phyloP scores from a whole-genome alignment of 176 grass and related monocot species.

The Avena eriantha region DNA sequence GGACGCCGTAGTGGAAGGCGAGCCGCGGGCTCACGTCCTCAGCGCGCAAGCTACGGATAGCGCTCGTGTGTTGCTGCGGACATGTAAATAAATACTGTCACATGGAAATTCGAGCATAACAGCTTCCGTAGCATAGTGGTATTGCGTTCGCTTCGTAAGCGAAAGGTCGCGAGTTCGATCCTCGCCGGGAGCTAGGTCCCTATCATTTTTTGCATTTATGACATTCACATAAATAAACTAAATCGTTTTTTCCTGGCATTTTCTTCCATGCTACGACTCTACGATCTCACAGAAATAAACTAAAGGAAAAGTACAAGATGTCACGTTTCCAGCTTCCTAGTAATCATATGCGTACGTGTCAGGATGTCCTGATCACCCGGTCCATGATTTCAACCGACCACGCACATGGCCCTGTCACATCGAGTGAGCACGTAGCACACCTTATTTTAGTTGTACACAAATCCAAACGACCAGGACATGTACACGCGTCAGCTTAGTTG shows the following conservation, averaged over 20 bases:
- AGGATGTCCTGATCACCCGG: not conserved
- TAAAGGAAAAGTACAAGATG: not conserved
- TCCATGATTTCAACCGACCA: constrained; percentile 29
- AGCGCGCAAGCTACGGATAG: constrained; percentile 49
- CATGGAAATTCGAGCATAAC: fast-evolving
- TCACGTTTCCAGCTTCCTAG: not conserved
- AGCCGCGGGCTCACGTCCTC: constrained; percentile 88
- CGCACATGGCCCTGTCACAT: constrained; percentile 32
- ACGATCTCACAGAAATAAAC: not conserved
- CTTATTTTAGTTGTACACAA: not conserved
- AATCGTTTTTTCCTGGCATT: no score
- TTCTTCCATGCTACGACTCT: no score
- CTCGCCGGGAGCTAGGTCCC: constrained; percentile 65
- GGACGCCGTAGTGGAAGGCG: constrained; percentile 88
- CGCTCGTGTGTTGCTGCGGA: not conserved
- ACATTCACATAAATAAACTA: no score
- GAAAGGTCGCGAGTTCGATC: constrained; percentile 93
- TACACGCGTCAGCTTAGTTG: not conserved
- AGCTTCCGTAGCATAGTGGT: constrained; percentile 75
- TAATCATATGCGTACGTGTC: constrained; percentile 11
- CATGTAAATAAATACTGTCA: fast-evolving
- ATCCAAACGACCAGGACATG: not conserved
- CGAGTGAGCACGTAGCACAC: not conserved
- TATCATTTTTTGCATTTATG: no score
- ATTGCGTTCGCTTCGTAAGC: constrained; percentile 95